Evolutionary conservation across 345 rosid species (phyloP).

Genomic region (Rubroshorea leprosula): DNA sequence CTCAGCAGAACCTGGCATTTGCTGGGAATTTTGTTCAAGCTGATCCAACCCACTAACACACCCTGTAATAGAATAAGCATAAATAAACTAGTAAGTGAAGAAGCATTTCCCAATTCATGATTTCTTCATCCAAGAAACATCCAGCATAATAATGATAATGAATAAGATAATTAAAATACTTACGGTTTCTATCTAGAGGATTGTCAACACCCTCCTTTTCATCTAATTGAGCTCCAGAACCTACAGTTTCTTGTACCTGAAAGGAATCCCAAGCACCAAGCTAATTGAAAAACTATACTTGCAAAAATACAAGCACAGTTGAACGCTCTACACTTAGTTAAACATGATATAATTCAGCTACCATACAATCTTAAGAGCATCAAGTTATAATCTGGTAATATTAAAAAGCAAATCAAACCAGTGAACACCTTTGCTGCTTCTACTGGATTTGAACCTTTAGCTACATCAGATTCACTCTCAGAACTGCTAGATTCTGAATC

Average conservation of each 20-base stretch:
- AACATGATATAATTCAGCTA: background rate
- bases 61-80: slow-evolving; percentile 32
- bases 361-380: too few species aligned
- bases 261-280: background rate
- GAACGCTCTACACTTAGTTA: background rate
- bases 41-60: slow-evolving; percentile 47
- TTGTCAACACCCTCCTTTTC: slow-evolving; percentile 34
- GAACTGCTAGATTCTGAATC: slow-evolving; percentile 61
- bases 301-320: background rate
- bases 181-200: slow-evolving; percentile 47
- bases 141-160: slow-evolving; percentile 7
- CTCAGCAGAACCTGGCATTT: slow-evolving; percentile 47
- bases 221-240: slow-evolving; percentile 39
- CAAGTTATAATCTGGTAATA: too few species aligned
- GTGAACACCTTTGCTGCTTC: slow-evolving; percentile 41
- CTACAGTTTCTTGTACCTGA: slow-evolving; percentile 41
- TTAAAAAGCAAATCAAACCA: background rate
- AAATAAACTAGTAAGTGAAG: background rate
- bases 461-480: slow-evolving; percentile 47
- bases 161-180: slow-evolving; percentile 27
- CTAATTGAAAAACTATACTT: background rate
- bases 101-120: slow-evolving; percentile 1
- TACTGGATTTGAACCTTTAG: slow-evolving; percentile 36
- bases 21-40: slow-evolving; percentile 33
- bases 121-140: background rate